Evolutionary conservation across 352 stramenopile genomes (phyloP).

Genomic region (Aphanomyces stellatus): DNA sequence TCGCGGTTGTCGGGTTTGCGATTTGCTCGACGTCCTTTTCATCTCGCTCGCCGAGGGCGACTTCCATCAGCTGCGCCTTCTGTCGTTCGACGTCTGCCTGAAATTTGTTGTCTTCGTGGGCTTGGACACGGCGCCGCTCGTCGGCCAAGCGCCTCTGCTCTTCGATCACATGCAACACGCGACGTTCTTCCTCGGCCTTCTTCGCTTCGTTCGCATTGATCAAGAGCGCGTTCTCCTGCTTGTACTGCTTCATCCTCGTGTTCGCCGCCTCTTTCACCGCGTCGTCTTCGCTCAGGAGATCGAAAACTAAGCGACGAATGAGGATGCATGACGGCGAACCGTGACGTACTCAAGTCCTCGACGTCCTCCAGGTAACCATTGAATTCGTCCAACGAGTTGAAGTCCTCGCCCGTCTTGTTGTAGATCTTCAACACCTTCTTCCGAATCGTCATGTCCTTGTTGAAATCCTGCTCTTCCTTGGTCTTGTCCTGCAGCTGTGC

Average conservation of each 20-base stretch:
- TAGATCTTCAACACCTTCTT: conserved; percentile 87
- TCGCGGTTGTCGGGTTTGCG: conserved; percentile 62
- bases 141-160: conserved; percentile 74
- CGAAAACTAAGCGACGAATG: conserved; percentile 51
- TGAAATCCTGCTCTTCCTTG: conserved; percentile 82
- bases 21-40: conserved; percentile 67
- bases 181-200: conserved; percentile 78
- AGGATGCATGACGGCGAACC: conserved; percentile 1
- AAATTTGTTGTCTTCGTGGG: conserved; percentile 72
- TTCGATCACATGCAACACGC: conserved; percentile 73
- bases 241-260: conserved; percentile 83
- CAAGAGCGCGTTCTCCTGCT: conserved; percentile 64
- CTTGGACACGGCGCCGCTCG: conserved; percentile 64
- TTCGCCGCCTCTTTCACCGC: conserved; percentile 54
- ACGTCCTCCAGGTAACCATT: conserved; percentile 81
- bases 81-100: conserved; percentile 70
- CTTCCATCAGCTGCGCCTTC: conserved; percentile 79
- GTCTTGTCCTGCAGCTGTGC: conserved; percentile 84
- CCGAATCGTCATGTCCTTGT: conserved; percentile 77
- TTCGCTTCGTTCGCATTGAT: conserved; percentile 82
- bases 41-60: conserved; percentile 72
- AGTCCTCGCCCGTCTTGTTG: conserved; percentile 84
- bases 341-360: conserved; percentile 68
- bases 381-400: conserved; percentile 78
- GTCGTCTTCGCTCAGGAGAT: conserved; percentile 73